phyloP scores from a whole-genome alignment of 2,329 filamentous ascomycete genomes.

The Didymella keratinophila region DNA sequence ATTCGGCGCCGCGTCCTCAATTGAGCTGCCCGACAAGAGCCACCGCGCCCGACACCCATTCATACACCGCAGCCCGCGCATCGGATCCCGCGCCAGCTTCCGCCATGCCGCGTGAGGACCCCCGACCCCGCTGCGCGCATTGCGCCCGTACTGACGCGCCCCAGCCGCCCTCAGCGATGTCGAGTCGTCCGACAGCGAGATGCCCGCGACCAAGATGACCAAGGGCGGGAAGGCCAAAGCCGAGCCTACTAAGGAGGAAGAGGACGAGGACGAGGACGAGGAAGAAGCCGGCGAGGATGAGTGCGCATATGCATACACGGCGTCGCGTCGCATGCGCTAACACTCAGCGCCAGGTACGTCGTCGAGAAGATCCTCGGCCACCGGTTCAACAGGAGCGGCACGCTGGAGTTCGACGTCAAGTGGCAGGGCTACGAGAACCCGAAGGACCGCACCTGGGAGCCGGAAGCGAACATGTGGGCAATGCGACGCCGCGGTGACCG shows the following conservation, averaged over 20 bases:
- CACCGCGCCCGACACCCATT: neutral
- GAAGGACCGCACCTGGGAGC: conserved; percentile 79
- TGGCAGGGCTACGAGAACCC: conserved; percentile 81
- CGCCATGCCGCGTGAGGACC: conserved; percentile 48
- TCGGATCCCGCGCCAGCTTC: conserved; percentile 22
- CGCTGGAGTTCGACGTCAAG: conserved; percentile 71
- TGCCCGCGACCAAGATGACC: conserved; percentile 36
- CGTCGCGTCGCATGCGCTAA: conserved; percentile 28
- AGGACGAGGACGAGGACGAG: conserved; percentile 36
- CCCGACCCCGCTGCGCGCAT: conserved; percentile 18
- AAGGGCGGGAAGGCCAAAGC: conserved; percentile 22
- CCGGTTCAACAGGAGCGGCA: conserved; percentile 55
- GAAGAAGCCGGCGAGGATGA: conserved; percentile 54
- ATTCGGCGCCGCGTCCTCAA: neutral
- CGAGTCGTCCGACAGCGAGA: conserved; percentile 48
- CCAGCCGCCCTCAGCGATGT: conserved; percentile 53
- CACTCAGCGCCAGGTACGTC: conserved; percentile 64
- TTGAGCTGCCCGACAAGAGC: neutral
- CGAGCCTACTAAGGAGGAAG: conserved; percentile 29
- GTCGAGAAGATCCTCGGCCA: conserved; percentile 78
- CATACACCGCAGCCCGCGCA: neutral
- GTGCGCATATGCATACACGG: conserved; percentile 44
- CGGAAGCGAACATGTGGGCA: conserved; percentile 72
- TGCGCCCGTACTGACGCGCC: conserved; percentile 26
- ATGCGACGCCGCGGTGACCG: neutral